A percentile compares a stretch with the other conserved stretches of the same genome.
phyloP scores from a whole-genome alignment of 306 rosid species.

The Mucuna pruriens region DNA sequence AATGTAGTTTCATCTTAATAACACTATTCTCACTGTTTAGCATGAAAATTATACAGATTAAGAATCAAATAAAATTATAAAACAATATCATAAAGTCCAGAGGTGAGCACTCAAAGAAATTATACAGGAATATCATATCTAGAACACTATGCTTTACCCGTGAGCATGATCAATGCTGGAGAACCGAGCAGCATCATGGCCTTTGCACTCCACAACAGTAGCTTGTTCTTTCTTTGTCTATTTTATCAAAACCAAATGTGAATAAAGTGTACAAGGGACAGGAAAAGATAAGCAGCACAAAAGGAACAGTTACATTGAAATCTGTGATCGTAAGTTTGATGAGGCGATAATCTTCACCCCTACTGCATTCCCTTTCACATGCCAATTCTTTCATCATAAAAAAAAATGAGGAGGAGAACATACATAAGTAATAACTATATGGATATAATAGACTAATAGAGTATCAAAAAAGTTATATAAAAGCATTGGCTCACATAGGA shows the following conservation, averaged over 20 bases:
- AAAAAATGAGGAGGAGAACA: slow-evolving; percentile 24
- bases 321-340: slow-evolving; percentile 89
- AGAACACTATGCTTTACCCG: slow-evolving; percentile 59
- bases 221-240: slow-evolving; percentile 75
- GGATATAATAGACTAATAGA: background rate
- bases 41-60: background rate
- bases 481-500: slow-evolving; percentile 15
- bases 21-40: slow-evolving; percentile 1
- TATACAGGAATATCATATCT: slow-evolving; percentile 27
- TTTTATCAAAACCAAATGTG: slow-evolving; percentile 32
- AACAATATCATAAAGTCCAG: slow-evolving; percentile 11
- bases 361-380: slow-evolving; percentile 97
- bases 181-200: slow-evolving; percentile 94
- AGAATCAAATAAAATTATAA: background rate
- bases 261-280: slow-evolving; percentile 24
- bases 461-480: background rate
- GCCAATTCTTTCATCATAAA: slow-evolving; percentile 67
- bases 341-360: slow-evolving; percentile 95
- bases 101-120: background rate
- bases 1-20: background rate
- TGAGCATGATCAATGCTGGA: slow-evolving; percentile 77
- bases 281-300: slow-evolving; percentile 20
- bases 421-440: background rate
- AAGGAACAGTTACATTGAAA: slow-evolving; percentile 51
- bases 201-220: slow-evolving; percentile 82